Conservation (phyloP, 2,329 filamentous ascomycete genomes). For the Claviceps sp. region DNA sequence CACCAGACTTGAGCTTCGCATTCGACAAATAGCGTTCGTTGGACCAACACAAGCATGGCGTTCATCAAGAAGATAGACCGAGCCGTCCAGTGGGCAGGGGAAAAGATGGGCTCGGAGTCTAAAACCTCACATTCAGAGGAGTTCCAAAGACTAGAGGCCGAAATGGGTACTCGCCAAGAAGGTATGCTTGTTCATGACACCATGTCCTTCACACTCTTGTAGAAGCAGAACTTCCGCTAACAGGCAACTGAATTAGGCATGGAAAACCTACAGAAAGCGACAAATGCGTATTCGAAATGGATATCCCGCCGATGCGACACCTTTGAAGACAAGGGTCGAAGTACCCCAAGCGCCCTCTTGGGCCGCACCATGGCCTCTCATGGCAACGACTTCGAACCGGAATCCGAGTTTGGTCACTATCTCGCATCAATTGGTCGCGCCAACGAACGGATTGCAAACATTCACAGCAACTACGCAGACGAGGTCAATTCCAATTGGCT, state of each 20-base stretch:
- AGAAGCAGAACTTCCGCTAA: background rate
- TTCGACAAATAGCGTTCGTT: background rate
- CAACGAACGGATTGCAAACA: conserved; percentile 74
- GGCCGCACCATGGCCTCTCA: conserved; percentile 78
- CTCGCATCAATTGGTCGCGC: conserved; percentile 67
- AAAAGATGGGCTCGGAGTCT: conserved; percentile 86
- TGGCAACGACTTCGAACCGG: conserved; percentile 81
- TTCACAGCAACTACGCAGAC: conserved; percentile 72
- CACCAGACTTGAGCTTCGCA: background rate
- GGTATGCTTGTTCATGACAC: conserved; percentile 37
- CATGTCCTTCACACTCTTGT: too few species aligned
- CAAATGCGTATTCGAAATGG: conserved; percentile 77
- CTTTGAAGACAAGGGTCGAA: conserved; percentile 74
- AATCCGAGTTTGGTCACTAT: conserved; percentile 85
- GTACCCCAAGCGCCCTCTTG: conserved; percentile 63
- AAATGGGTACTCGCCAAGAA: conserved; percentile 81
- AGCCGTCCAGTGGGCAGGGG: conserved; percentile 94
- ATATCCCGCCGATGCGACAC: conserved; percentile 71
- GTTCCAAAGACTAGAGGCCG: conserved; percentile 77
- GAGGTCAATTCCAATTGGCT: conserved; percentile 75
- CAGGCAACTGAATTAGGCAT: conserved; percentile 45
- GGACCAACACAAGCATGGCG: conserved; percentile 27
- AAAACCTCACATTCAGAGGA: conserved; percentile 81
- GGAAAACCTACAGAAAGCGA: conserved; percentile 78
- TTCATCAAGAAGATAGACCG: conserved; percentile 80